Conservation (phyloP, 352 stramenopile species). For the Globisporangium radiosum region DNA sequence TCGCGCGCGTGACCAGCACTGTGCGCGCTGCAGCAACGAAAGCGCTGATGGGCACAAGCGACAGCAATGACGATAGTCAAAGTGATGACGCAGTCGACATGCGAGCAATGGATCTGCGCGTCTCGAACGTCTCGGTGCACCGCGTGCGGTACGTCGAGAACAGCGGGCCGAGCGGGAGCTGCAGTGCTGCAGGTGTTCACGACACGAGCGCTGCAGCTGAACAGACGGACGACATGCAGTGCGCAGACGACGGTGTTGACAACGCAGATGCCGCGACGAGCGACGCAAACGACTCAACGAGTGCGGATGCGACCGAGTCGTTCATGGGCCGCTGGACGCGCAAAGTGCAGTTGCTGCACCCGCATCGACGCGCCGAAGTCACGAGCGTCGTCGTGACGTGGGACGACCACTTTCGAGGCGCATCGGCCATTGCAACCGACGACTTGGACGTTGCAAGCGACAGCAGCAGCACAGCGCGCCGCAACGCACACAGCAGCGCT, state of each 20-base stretch:
- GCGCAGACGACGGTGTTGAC: conserved; percentile 4
- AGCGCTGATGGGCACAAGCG: conserved; percentile 20
- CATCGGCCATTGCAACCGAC: background rate
- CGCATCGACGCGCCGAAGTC: conserved; percentile 17
- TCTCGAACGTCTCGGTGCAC: conserved; percentile 57
- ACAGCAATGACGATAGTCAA: conserved; percentile 7
- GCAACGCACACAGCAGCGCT: background rate
- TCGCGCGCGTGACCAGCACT: conserved; percentile 2
- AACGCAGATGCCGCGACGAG: background rate
- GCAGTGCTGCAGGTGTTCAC: background rate
- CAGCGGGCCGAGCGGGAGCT: background rate
- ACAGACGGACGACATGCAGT: conserved; percentile 1
- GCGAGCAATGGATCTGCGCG: conserved; percentile 25
- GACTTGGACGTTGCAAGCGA: background rate
- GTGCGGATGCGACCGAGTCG: conserved; percentile 4
- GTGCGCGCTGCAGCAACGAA: conserved; percentile 11
- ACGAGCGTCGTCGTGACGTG: conserved; percentile 58
- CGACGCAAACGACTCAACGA: background rate
- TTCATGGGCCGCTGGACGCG: conserved; percentile 11
- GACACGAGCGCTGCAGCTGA: background rate
- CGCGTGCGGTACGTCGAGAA: conserved; percentile 42
- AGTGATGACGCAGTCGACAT: conserved; percentile 10
- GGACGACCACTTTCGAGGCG: conserved; percentile 46
- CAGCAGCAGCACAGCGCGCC: too few species aligned
- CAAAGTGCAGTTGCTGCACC: conserved; percentile 6